Conservation (phyloP, 164 flowering plant species). For the Vitis rotundifolia region DNA sequence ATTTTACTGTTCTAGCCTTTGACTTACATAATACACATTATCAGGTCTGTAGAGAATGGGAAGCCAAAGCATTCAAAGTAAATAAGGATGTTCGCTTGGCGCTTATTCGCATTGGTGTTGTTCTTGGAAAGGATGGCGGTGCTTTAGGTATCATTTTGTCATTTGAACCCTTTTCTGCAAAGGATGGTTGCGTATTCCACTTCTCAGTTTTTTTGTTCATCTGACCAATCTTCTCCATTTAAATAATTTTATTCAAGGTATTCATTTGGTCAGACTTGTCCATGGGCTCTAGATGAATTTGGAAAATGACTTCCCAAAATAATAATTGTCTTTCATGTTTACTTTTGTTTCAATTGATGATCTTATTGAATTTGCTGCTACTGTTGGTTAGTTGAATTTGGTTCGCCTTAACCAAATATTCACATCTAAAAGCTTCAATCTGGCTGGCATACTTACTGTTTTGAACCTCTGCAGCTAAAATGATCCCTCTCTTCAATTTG, state of each 20-base stretch:
- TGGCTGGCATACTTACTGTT: constrained; percentile 1
- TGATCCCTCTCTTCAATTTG: constrained; percentile 94
- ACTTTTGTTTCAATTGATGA: no score
- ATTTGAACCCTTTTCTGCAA: neutral
- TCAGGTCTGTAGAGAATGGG: constrained; percentile 99
- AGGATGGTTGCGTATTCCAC: constrained; percentile 1
- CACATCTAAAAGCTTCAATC: neutral
- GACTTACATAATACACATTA: neutral
- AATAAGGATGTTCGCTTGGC: constrained; percentile 78
- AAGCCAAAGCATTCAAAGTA: constrained; percentile 69
- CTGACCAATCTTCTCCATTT: no score
- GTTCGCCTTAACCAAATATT: neutral
- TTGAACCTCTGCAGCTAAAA: constrained; percentile 69
- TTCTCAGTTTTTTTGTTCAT: neutral
- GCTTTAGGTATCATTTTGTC: constrained; percentile 70
- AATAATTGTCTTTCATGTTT: neutral
- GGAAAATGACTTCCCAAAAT: neutral
- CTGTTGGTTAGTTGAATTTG: constrained; percentile 1
- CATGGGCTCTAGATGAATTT: neutral
- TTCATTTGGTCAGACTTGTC: neutral
- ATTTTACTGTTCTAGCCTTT: constrained; percentile 3
- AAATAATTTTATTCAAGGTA: neutral
- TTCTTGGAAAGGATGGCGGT: constrained; percentile 98
- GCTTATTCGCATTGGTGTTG: constrained; percentile 88
- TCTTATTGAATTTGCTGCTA: neutral